Evolutionary conservation across 2,329 filamentous ascomycete genomes (phyloP), one percentile per base, ranked within the genome.

Genomic region (Alternaria metachromatica): DNA sequence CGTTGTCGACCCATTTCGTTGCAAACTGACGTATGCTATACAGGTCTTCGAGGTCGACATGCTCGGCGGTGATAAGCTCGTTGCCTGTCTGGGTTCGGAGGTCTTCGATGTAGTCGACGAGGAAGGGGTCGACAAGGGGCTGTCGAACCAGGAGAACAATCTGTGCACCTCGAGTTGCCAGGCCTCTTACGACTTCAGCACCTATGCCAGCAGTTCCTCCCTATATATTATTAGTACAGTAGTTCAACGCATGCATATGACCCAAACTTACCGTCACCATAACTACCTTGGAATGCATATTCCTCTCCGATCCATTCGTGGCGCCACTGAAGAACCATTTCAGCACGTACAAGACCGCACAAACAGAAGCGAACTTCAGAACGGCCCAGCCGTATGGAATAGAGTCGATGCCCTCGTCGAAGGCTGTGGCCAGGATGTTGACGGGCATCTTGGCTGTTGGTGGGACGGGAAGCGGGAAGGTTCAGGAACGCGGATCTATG

Each of bases 1-100:
- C 88, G 79, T 97, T 98, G 80, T 99, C 95, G 69, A 99, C 93
- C 95, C 96, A 99, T 83, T 93, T 95, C 0, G 96, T 99, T 12
- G 96, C 96, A 78, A 99, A 99, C 66, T 90, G 87, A 43, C 96
- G 92, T 72, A 99, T 90, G 79, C 92, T 96, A 79, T 97, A 89
- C n/a, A 99, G 84, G 15, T 91, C 95, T 12, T 90, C 83, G 26
- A 99, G 87, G 76, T 99, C 94, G 72, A 97, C 93, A 81, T 97
- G 92, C 80, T 99, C 96, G 63, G 96, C 94, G 74, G 97, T 98
- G 71, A 99, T 93, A 75, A 99, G 86, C 62, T 94, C 86, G 81
- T 98, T 98, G 30, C 88, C 86, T 8, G 93, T 93, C 58, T 86
- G 84, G 26, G 86, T 84, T 59, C 96, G 91, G 45, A 99, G 81